These are phyloP conservation scores for Eruca vesicaria DNA, from an alignment of 441 rosid species.

Conservation along the genomic window DNA sequence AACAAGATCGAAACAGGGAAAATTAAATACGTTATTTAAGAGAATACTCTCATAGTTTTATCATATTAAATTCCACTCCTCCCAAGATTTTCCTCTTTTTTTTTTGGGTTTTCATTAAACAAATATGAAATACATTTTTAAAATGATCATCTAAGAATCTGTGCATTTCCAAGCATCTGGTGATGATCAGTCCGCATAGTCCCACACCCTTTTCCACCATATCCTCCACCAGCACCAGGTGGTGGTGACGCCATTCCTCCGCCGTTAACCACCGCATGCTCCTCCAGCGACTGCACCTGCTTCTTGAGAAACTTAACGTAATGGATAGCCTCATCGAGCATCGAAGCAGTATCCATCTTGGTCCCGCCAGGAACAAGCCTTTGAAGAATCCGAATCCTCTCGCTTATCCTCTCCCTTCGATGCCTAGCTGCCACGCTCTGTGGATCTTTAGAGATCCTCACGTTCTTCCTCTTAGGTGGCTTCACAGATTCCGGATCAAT, in stretches of 20 bases:
- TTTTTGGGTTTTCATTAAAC: too few species aligned
- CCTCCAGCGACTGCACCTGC: conserved; percentile 76
- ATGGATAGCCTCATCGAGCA: conserved; percentile 91
- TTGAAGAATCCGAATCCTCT: conserved; percentile 82
- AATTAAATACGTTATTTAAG: not conserved
- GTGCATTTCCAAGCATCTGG: conserved; percentile 50
- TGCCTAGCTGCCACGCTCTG: conserved; percentile 94
- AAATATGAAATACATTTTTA: not conserved
- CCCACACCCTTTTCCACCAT: conserved; percentile 43
- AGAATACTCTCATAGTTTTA: not conserved
- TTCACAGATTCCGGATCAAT: conserved; percentile 88
- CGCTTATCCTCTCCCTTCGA: conserved; percentile 83
- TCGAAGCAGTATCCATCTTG: conserved; percentile 93
- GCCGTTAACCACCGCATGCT: conserved; percentile 45
- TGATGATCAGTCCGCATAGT: conserved; percentile 30
- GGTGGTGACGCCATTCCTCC: conserved; percentile 20
- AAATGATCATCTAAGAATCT: conserved; percentile 48
- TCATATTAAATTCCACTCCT: conserved; percentile 4
- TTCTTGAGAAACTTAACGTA: conserved; percentile 89
- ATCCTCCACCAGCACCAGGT: conserved; percentile 34
- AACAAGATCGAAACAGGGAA: conserved; percentile 1
- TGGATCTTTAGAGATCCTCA: conserved; percentile 89
- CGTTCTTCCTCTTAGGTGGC: conserved; percentile 85
- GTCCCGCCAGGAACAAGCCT: conserved; percentile 91
- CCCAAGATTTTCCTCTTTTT: not conserved